Evolutionary conservation across 2,329 filamentous ascomycete species (phyloP).

Genomic region (Ceratocystis cubensis): DNA sequence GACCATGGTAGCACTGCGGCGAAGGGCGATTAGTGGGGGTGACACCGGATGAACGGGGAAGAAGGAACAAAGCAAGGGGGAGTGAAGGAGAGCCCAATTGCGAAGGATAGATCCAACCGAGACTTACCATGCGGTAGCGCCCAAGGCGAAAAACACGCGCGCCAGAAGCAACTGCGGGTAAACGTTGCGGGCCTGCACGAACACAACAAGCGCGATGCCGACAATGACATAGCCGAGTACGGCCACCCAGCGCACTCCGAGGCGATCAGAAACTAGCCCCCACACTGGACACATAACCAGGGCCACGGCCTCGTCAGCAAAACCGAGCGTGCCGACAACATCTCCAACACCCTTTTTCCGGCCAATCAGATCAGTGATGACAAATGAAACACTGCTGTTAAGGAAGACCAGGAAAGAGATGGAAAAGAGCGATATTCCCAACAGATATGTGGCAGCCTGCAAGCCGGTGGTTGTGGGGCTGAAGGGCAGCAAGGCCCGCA

Average conservation of each 20-base stretch:
- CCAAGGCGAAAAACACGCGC: conserved; percentile 75
- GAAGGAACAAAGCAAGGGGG: not conserved
- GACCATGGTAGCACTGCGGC: conserved; percentile 70
- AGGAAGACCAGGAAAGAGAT: conserved; percentile 85
- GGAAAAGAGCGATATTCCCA: conserved; percentile 72
- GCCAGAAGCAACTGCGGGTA: conserved; percentile 82
- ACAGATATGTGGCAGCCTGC: conserved; percentile 61
- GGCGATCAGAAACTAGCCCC: conserved; percentile 64
- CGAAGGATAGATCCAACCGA: not conserved
- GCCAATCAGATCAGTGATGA: conserved; percentile 70
- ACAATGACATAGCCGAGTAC: conserved; percentile 74
- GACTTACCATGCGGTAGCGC: conserved; percentile 70
- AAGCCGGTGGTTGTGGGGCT: conserved; percentile 45
- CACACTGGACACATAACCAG: conserved; percentile 68
- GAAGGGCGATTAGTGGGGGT: not conserved
- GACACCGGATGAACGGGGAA: not conserved
- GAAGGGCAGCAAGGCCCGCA: conserved; percentile 41
- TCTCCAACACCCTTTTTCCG: conserved; percentile 61
- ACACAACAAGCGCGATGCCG: conserved; percentile 59
- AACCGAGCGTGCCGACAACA: conserved; percentile 72
- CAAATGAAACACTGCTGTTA: conserved; percentile 72
- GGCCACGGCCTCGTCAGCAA: conserved; percentile 71
- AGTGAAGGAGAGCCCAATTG: not conserved
- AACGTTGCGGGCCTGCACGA: conserved; percentile 75
- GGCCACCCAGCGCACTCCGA: conserved; percentile 60